phyloP scores from a whole-genome alignment of 768 basidiomycete species.

The Mycena rebaudengoi region DNA sequence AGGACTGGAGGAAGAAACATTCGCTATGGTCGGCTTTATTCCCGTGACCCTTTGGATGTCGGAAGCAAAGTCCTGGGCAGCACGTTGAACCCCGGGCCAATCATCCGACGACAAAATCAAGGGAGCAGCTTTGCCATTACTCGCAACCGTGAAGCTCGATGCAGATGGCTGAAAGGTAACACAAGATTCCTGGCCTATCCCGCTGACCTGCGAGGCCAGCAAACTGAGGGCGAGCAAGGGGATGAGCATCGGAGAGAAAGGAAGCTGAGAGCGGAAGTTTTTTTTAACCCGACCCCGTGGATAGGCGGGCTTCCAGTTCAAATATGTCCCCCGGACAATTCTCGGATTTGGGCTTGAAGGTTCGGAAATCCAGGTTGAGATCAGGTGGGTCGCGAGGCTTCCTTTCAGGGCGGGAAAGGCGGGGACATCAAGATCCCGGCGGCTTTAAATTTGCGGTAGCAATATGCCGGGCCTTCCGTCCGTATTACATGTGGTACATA shows the following conservation, averaged over 20 bases:
- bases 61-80: conserved; percentile 64
- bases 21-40: conserved; percentile 56
- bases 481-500: too few species aligned
- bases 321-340: too few species aligned
- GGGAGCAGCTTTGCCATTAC: conserved; percentile 53
- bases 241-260: neutral
- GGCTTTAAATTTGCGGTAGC: too few species aligned
- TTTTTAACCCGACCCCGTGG: too few species aligned
- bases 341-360: too few species aligned
- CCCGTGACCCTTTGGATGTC: conserved; percentile 72
- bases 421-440: too few species aligned
- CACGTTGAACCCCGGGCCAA: conserved; percentile 70
- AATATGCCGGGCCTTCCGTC: too few species aligned
- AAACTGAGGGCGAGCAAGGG: conserved; percentile 1
- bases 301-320: too few species aligned
- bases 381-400: too few species aligned
- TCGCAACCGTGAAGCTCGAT: conserved; percentile 54
- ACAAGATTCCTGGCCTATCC: conserved; percentile 59
- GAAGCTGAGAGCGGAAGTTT: too few species aligned
- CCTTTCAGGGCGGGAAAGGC: too few species aligned
- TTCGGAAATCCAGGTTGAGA: too few species aligned
- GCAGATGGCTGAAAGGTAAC: conserved; percentile 51
- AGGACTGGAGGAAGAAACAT: conserved; percentile 53
- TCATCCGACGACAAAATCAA: conserved; percentile 63
- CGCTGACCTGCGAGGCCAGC: conserved; percentile 33